Base-by-base conservation (phyloP, 176 grass and related monocot genomes). In the Triticum aestivum region DNA sequence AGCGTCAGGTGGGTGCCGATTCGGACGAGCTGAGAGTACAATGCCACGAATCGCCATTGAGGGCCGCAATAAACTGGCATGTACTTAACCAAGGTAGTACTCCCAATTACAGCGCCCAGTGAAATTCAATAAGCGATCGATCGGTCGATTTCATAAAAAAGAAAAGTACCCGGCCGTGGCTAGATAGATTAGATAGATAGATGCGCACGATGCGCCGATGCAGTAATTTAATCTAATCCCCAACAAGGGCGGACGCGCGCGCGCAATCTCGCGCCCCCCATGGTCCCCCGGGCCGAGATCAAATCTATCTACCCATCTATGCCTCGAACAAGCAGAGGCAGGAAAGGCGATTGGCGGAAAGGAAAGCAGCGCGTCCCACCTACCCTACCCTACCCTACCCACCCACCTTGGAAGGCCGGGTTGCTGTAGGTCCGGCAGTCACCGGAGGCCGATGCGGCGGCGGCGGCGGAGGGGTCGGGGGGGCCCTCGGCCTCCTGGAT, bases 401-500 rank as follows among this genome's bases (percentile, higher is more conserved):
- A 39, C 34, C 59, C 77, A 94, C 89, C 87, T 95, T 78, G 87
- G 86, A 94, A 90, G 41, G 91, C 85, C 65, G 93, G 86, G 52
- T 95, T 93, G 80, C 83, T 85, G 88, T 85, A 81, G 0, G 85
- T 75, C 78, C 75, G 17, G 80, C 71, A 86, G 78, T 93, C 89
- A 65, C 5, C 89, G 13, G 72, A 79, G 17, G 71, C 83, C 2
- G 65, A 67, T 0, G 39, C 10, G 33, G 67, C 0, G 29, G 12
- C 2, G 27, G 7, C 79, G 30, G 56, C 49, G 20, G 76, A 84
- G 11, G 51, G 17, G 84, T 9, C 7, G 89, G n/a, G 81, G n/a
- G 73, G 29, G 41, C 64, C 81, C 78, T 91, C 92, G 39, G 82
- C 84, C 83, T 98, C 97, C 72, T 83, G 87, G 79, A 98, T 98